Evolutionary conservation across 2,329 filamentous ascomycete genomes (phyloP), one percentile per base, ranked within the genome.

Genomic region (Cladophialophora bantiana): DNA sequence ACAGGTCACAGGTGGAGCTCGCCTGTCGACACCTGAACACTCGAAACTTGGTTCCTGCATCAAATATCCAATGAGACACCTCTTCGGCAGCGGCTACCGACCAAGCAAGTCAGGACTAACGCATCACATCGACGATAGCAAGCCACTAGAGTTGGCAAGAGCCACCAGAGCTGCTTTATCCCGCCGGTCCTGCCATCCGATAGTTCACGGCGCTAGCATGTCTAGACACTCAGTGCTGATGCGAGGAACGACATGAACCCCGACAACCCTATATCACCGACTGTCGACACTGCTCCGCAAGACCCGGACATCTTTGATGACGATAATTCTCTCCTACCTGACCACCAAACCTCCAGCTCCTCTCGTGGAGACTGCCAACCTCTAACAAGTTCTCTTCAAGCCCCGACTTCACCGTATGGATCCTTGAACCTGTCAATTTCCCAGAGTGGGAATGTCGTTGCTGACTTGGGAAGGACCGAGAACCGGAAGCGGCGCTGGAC

Each of bases 11-110:
- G 45, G 45, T 50, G 45, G 45, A 50, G 45, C 26, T 20, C 20
- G 20, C 10, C n/a, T 20, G 10, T 50, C 20, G 45, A 26, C 4
- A 20, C 45, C 10, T 26, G 45, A 12, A 26, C 9, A 20, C 45
- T 13, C 9, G 38, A 59, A 59, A 50, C 57, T 34, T 31, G 31
- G 57, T 59, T 59, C 57, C 57, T 59, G 57, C 40, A 52, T 59
- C 13, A 31, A 31, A 36, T 45, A 40, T 7, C n/a, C 57, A 59
- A 59, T 59, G 2, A 12, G 36, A 31, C 26, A 40, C 55, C 20
- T 50, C 10, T 10, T 26, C 20, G 20, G 20, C 20, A 26, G 10
- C 12, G 26, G 45, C 9, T n/a, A 50, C 45, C 18, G 45, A 31
- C 18, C 20, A 26, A 26, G 18, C 45, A 50, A 50, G 9, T 20